Conservation (phyloP, 2,329 filamentous ascomycete species). For the Nannizzia gypsea region DNA sequence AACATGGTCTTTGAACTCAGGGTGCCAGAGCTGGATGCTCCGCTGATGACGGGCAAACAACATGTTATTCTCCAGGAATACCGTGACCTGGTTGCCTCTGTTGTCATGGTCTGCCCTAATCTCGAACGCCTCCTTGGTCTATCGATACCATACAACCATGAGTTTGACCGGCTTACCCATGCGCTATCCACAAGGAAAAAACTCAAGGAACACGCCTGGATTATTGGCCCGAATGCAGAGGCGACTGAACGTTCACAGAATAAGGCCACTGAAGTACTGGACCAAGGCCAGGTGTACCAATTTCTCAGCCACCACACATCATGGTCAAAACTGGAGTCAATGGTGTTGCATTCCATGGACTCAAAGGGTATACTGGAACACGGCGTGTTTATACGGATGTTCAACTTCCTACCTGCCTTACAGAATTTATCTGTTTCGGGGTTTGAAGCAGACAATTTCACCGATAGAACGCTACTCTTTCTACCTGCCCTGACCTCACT, state of each 20-base stretch:
- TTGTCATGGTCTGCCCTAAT: conserved; percentile 49
- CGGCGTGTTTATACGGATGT: conserved; percentile 43
- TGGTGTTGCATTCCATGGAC: conserved; percentile 41
- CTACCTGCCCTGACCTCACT: conserved; percentile 43
- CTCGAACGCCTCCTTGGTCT: conserved; percentile 45
- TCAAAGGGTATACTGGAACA: conserved; percentile 39
- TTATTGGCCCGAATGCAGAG: conserved; percentile 38
- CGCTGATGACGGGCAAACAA: conserved; percentile 28
- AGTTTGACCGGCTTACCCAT: conserved; percentile 44
- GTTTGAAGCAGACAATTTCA: conserved; percentile 43
- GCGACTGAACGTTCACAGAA: conserved; percentile 26
- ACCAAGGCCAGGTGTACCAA: conserved; percentile 37
- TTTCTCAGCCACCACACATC: conserved; percentile 44
- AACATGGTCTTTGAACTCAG: conserved; percentile 43
- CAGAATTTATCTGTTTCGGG: conserved; percentile 44
- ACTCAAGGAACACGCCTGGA: conserved; percentile 46
- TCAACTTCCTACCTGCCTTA: conserved; percentile 42
- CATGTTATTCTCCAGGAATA: conserved; percentile 37
- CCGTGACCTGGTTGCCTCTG: conserved; percentile 41
- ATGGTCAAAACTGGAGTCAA: conserved; percentile 42
- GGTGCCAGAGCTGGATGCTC: conserved; percentile 38
- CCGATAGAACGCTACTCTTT: conserved; percentile 43
- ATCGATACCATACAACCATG: conserved; percentile 41
- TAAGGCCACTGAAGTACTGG: conserved; percentile 29
- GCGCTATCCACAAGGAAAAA: conserved; percentile 44